Evolutionary conservation across 225 moss, liverwort and hornwort genomes (phyloP), one percentile per base, ranked within the genome.

Genomic region (Pseudisothecium myosuroides): DNA sequence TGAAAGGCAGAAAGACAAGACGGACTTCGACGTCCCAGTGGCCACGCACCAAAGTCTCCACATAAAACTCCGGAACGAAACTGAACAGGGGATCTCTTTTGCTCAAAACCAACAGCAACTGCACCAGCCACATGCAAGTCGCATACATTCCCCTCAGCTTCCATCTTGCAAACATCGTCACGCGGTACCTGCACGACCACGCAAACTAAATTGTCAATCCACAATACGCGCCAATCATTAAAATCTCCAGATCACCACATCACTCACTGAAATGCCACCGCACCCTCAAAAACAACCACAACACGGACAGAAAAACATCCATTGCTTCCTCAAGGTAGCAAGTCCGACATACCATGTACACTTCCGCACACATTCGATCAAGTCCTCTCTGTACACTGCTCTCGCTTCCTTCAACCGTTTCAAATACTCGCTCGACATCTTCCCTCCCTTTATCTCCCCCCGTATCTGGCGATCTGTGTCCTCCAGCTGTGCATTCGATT

Each of bases 131-230:
- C 95, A 99, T 97, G 95, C 97, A 99, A 6, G 97, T 99, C 32
- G 96, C 97, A 89, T 99, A 99, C 99, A 99, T 99, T 89, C 99
- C 99, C 90, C 99, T 92, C 54, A 97, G 94, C 89, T 99, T 99
- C 99, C 99, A 99, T 67, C 95, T 93, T 8, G 99, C 96, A 52
- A 97, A 99, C 91, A 99, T 92, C 58, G 99, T 97, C 91, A 99
- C 99, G 7, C 97, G 96, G 88, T 94, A 95, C 98, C 98, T 98
- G 93, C 91, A 91, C 16, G 54, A 71, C 86, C 43, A 81, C 1
- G 12, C 2, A 2, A 65, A 56, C 41, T 56, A 1, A 18, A 0
- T 24, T 43, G 14, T 73, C 66, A 86, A 49, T 16, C 65, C 58
- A 50, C 27, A 73, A 11, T 9, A 52, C 15, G 10, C n/a, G 10